phyloP scores from a whole-genome alignment of 352 stramenopile species.

The Nothophytophthora sp. region DNA sequence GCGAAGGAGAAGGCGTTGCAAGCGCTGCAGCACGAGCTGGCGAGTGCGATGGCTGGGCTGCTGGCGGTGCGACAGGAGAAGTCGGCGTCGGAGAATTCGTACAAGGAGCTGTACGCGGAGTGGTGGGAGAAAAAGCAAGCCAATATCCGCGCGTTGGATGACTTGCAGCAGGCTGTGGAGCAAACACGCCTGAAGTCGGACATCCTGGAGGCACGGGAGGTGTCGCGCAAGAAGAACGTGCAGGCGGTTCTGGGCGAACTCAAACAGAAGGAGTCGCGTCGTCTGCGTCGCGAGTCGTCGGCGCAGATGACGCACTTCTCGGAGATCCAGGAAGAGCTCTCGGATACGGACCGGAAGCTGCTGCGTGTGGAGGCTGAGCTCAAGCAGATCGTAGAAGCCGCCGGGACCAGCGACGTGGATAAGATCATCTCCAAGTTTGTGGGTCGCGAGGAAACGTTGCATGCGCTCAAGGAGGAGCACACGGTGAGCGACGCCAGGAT shows the following conservation, averaged over 20 bases:
- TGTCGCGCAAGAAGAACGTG: slow-evolving; percentile 75
- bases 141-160: slow-evolving; percentile 69
- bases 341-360: slow-evolving; percentile 68
- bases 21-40: slow-evolving; percentile 58
- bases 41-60: slow-evolving; percentile 47
- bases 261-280: slow-evolving; percentile 67
- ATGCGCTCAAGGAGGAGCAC: slow-evolving; percentile 79
- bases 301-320: slow-evolving; percentile 80
- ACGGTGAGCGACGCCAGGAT: slow-evolving; percentile 70
- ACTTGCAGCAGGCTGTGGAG: slow-evolving; percentile 76
- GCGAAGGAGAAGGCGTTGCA: slow-evolving; percentile 65
- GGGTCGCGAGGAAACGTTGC: slow-evolving; percentile 65
- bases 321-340: slow-evolving; percentile 79
- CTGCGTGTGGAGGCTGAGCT: slow-evolving; percentile 68
- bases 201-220: slow-evolving; percentile 74
- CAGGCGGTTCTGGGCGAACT: slow-evolving; percentile 70
- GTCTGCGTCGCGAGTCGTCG: slow-evolving; percentile 72
- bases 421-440: slow-evolving; percentile 84
- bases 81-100: slow-evolving; percentile 53
- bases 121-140: slow-evolving; percentile 78
- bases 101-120: slow-evolving; percentile 67
- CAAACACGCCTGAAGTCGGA: slow-evolving; percentile 75
- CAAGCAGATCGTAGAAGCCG: slow-evolving; percentile 77
- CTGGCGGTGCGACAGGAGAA: slow-evolving; percentile 73
- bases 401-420: slow-evolving; percentile 77